phyloP scores from a whole-genome alignment of 352 stramenopile genomes.

The Halophytophthora batemanensis region DNA sequence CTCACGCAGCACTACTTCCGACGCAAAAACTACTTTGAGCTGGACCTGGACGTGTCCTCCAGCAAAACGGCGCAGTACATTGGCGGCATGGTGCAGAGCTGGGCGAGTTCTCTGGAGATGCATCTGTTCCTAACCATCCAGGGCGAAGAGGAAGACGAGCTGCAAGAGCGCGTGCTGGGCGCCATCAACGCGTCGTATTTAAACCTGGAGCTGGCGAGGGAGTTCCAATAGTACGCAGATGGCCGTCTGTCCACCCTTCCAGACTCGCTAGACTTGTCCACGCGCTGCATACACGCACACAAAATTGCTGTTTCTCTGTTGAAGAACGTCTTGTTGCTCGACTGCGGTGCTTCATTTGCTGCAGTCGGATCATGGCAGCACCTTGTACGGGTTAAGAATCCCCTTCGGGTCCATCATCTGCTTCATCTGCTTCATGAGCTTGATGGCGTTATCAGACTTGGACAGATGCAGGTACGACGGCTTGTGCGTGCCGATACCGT shows the following conservation, averaged over 20 bases:
- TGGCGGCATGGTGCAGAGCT: conserved; percentile 77
- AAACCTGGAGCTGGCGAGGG: conserved; percentile 47
- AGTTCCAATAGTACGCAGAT: conserved; percentile 24
- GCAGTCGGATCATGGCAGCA: conserved; percentile 47
- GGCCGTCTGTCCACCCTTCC: background rate
- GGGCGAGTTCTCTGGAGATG: conserved; percentile 65
- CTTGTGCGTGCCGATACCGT: conserved; percentile 96
- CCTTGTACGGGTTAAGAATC: conserved; percentile 98
- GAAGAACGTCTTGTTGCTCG: background rate
- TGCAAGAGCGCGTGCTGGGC: conserved; percentile 71
- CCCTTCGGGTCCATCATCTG: conserved; percentile 92
- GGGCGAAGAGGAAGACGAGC: conserved; percentile 61
- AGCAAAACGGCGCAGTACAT: conserved; percentile 77
- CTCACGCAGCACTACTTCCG: conserved; percentile 86
- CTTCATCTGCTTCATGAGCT: conserved; percentile 94
- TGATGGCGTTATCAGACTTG: conserved; percentile 81
- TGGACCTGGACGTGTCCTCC: conserved; percentile 83
- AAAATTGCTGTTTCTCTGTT: conserved; percentile 2
- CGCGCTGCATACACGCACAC: too few relatives aligned
- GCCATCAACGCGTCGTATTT: conserved; percentile 57
- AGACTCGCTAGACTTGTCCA: too few relatives aligned
- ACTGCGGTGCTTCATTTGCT: conserved; percentile 3
- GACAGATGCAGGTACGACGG: conserved; percentile 79
- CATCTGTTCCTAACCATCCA: conserved; percentile 82
- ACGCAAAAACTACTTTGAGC: conserved; percentile 79